Percentiles rank a stretch among this genome's conserved stretches.
Conservation (phyloP, 192 early-diverging fungal species). For the Gamsiella multidivaricata region DNA sequence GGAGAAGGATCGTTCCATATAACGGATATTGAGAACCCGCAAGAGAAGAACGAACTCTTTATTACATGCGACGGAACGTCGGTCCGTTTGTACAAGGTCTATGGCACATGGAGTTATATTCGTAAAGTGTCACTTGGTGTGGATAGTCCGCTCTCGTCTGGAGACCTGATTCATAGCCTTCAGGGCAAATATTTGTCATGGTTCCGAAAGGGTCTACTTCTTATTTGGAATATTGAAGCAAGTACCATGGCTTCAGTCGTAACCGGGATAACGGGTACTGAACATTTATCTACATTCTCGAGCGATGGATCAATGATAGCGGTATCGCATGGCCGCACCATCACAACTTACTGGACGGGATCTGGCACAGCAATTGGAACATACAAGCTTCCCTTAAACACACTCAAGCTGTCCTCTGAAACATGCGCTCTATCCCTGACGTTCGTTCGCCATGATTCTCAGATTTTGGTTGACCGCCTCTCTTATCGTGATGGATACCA, state of each 20-base stretch:
- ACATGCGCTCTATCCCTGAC: slow-evolving; percentile 1
- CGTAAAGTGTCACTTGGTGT: not conserved
- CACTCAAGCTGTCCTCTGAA: no score
- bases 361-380: slow-evolving; percentile 15
- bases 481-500: not conserved
- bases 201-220: slow-evolving; percentile 17
- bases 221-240: slow-evolving; percentile 23
- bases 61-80: slow-evolving; percentile 13
- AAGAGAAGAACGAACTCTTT: slow-evolving; percentile 17
- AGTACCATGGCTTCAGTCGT: slow-evolving; percentile 2
- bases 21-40: slow-evolving; percentile 1
- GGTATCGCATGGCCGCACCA: slow-evolving; percentile 3
- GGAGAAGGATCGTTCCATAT: slow-evolving; percentile 15
- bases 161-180: not conserved
- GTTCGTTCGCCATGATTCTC: slow-evolving; percentile 9
- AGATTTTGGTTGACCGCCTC: slow-evolving; percentile 5
- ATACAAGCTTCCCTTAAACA: not conserved
- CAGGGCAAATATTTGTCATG: slow-evolving; percentile 8
- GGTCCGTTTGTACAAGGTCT: slow-evolving; percentile 2
- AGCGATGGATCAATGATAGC: slow-evolving; percentile 10
- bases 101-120: slow-evolving; percentile 3
- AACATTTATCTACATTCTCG: not conserved
- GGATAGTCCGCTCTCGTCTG: not conserved
- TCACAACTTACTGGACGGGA: slow-evolving; percentile 16
- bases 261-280: not conserved